phyloP scores from a whole-genome alignment of 805 yeast species.

The Ogataea methylovora region DNA sequence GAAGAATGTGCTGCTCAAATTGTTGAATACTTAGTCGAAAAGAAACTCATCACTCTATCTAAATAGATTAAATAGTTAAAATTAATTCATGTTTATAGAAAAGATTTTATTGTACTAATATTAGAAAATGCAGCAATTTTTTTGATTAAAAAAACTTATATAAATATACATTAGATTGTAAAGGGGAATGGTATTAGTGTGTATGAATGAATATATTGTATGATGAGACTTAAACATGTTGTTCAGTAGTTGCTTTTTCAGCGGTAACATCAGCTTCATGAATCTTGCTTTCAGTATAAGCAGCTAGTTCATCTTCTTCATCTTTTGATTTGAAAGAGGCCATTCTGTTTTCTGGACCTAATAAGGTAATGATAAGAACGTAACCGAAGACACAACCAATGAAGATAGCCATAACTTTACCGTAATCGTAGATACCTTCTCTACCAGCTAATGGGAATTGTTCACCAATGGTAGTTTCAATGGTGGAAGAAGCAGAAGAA shows the following conservation, averaged over 20 bases:
- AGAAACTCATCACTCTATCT: slow-evolving; percentile 21
- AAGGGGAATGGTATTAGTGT: too few species aligned
- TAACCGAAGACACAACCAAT: slow-evolving; percentile 55
- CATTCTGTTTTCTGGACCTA: slow-evolving; percentile 54
- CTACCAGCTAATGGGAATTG: slow-evolving; percentile 34
- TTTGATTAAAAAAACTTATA: neutral
- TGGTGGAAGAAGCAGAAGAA: slow-evolving; percentile 62
- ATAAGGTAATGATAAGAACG: slow-evolving; percentile 37
- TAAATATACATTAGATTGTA: neutral
- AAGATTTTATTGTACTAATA: neutral
- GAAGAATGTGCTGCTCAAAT: slow-evolving; percentile 78
- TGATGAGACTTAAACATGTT: too few species aligned
- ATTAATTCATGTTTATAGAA: neutral
- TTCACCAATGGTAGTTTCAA: slow-evolving; percentile 57
- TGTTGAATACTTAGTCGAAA: slow-evolving; percentile 53
- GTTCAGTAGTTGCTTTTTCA: neutral
- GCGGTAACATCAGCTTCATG: neutral
- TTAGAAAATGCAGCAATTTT: too few species aligned
- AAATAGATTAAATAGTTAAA: neutral
- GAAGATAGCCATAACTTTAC: slow-evolving; percentile 59
- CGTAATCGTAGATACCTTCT: slow-evolving; percentile 35
- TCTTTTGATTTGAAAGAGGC: slow-evolving; percentile 12
- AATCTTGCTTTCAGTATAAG: too few species aligned
- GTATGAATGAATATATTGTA: too few species aligned
- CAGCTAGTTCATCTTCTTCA: slow-evolving; percentile 10